phyloP scores from a whole-genome alignment of 2,329 filamentous ascomycete genomes.

The Colletotrichum neosansevieriae region DNA sequence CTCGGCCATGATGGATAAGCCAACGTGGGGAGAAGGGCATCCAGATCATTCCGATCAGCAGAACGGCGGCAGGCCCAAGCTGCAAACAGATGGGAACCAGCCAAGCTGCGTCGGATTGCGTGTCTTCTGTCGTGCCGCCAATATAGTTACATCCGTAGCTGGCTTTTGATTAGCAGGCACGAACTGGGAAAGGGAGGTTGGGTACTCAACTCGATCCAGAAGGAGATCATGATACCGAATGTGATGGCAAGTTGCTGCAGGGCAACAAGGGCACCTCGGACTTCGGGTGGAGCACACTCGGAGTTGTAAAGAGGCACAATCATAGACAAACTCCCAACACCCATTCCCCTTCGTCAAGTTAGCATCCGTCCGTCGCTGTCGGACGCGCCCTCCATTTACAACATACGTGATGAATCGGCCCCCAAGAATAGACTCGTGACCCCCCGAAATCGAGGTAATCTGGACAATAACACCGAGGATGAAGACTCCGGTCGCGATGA shows the following conservation, averaged over 20 bases:
- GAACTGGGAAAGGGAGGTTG: rapidly evolving
- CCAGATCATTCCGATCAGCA: constrained; percentile 79
- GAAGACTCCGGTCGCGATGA: constrained; percentile 75
- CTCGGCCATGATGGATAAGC: constrained; percentile 77
- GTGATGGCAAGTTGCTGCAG: constrained; percentile 66
- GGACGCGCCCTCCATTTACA: no score
- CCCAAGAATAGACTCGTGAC: constrained; percentile 72
- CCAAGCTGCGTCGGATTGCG: constrained; percentile 78
- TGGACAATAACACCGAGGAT: constrained; percentile 78
- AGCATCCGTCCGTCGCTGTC: not conserved
- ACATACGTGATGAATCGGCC: constrained; percentile 76
- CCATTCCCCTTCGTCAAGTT: constrained; percentile 63
- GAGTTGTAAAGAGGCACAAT: constrained; percentile 70
- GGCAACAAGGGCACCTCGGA: constrained; percentile 58
- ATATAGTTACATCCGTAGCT: constrained; percentile 72
- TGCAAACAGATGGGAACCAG: constrained; percentile 79
- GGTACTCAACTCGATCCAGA: constrained; percentile 68
- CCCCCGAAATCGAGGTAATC: constrained; percentile 67
- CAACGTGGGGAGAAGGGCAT: constrained; percentile 85
- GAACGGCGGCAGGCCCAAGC: constrained; percentile 73
- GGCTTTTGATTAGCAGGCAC: not conserved
- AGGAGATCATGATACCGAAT: constrained; percentile 74
- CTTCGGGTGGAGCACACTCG: constrained; percentile 59
- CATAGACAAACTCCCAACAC: constrained; percentile 76
- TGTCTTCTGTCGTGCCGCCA: constrained; percentile 60